A percentile compares a stretch with the other conserved stretches of the same genome.
These are phyloP conservation scores for Chlorociboria aeruginascens DNA, from an alignment of 495 filamentous ascomycete species.

Conservation along the genomic window DNA sequence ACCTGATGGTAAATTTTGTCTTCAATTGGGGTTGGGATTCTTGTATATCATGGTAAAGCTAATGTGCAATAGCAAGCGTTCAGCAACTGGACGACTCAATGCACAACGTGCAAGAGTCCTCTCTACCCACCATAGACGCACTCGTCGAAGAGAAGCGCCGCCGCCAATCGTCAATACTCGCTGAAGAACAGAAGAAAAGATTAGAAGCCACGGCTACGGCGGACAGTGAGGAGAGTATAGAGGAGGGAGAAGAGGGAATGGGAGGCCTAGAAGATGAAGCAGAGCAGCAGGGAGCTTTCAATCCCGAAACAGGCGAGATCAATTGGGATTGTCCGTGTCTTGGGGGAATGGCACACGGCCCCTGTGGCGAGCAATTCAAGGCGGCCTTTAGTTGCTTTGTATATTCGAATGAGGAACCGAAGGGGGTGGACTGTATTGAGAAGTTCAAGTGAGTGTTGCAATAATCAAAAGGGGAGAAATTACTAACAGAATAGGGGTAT, in stretches of 20 bases:
- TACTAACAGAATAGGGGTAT: slow-evolving; percentile 51
- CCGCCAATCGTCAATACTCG: slow-evolving; percentile 22
- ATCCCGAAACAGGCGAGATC: slow-evolving; percentile 97
- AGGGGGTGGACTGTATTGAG: slow-evolving; percentile 96
- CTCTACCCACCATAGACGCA: slow-evolving; percentile 36
- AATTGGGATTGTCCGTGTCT: slow-evolving; percentile 99
- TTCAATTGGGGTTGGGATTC: neutral
- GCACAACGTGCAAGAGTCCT: slow-evolving; percentile 19
- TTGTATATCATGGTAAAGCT: neutral
- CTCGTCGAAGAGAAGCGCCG: slow-evolving; percentile 37
- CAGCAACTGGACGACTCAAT: slow-evolving; percentile 16
- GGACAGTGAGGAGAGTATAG: slow-evolving; percentile 11
- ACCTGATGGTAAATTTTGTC: slow-evolving; percentile 47
- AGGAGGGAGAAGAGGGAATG: slow-evolving; percentile 16
- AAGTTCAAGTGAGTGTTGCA: slow-evolving; percentile 71
- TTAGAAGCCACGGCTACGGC: slow-evolving; percentile 8
- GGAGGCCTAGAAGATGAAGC: slow-evolving; percentile 71
- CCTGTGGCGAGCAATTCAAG: slow-evolving; percentile 90
- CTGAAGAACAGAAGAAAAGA: slow-evolving; percentile 17
- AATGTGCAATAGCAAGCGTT: slow-evolving; percentile 7
- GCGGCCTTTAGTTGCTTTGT: slow-evolving; percentile 97
- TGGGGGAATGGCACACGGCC: slow-evolving; percentile 93
- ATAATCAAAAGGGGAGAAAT: neutral
- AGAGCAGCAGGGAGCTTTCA: slow-evolving; percentile 78
- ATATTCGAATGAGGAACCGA: slow-evolving; percentile 86